Evolutionary conservation across 257 asterid species (phyloP).

Genomic region (Solanum tacnaense): DNA sequence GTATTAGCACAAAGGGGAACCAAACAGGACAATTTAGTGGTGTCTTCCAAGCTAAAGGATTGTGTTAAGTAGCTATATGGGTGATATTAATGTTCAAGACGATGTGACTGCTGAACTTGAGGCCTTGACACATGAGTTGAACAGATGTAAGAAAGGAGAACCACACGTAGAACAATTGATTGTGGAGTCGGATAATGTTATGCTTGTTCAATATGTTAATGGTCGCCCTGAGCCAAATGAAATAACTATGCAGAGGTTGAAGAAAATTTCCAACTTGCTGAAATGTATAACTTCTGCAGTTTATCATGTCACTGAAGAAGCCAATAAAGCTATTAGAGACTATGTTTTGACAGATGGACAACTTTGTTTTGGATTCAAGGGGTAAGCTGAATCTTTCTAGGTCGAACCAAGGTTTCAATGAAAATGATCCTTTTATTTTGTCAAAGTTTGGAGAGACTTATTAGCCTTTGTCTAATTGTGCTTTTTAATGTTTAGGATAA

Average conservation of each 20-base stretch:
- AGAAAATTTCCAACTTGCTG: background rate
- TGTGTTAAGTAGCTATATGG: background rate
- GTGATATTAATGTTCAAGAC: background rate
- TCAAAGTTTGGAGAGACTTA: no score
- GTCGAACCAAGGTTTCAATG: background rate
- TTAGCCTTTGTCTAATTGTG: no score
- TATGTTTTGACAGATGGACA: background rate
- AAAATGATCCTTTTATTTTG: no score
- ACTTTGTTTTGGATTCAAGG: background rate
- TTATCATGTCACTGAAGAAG: background rate
- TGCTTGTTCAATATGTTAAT: background rate
- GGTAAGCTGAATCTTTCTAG: background rate
- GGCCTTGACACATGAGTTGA: background rate
- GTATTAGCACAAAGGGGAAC: background rate
- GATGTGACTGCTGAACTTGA: background rate
- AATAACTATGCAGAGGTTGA: background rate
- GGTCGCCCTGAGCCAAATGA: background rate
- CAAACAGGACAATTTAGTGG: background rate
- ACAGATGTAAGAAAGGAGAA: background rate
- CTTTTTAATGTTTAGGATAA: no score
- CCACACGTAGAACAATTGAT: background rate
- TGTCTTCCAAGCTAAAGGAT: background rate
- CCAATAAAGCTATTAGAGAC: background rate
- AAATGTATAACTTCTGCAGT: background rate
- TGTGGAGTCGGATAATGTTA: background rate